Evolutionary conservation across 306 rosid genomes (phyloP).

Genomic region (Cucurbita moschata): DNA sequence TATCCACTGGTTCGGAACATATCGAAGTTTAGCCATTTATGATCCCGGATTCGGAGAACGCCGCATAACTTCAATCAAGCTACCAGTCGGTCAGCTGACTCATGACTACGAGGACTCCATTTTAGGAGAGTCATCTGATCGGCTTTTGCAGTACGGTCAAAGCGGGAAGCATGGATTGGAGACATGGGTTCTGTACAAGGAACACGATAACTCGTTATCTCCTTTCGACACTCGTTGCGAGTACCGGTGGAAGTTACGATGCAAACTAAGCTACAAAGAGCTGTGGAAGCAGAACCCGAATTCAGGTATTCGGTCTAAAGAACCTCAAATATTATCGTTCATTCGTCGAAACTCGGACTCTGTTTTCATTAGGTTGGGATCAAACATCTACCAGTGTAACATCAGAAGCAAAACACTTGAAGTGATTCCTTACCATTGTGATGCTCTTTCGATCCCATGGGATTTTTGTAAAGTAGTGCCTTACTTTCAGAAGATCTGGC

Average conservation of each 20-base stretch:
- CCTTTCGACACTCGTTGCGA: slow-evolving; percentile 7
- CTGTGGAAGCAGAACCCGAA: slow-evolving; percentile 49
- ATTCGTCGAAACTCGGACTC: slow-evolving; percentile 39
- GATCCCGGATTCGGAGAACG: slow-evolving; percentile 56
- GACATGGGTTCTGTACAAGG: slow-evolving; percentile 58
- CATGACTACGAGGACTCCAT: slow-evolving; percentile 47
- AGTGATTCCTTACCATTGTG: slow-evolving; percentile 32
- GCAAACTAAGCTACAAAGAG: slow-evolving; percentile 30
- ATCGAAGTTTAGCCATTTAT: slow-evolving; percentile 54
- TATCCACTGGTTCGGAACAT: slow-evolving; percentile 55
- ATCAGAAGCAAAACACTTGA: slow-evolving; percentile 29
- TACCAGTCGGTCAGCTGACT: slow-evolving; percentile 39
- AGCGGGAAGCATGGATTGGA: slow-evolving; percentile 52
- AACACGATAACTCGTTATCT: slow-evolving; percentile 15
- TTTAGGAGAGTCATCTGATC: slow-evolving; percentile 65
- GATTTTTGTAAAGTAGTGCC: slow-evolving; percentile 53
- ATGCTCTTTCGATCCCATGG: slow-evolving; percentile 45
- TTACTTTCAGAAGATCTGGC: slow-evolving; percentile 59
- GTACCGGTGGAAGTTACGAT: slow-evolving; percentile 34
- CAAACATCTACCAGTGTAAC: slow-evolving; percentile 35
- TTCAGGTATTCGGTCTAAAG: slow-evolving; percentile 29
- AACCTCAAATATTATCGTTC: slow-evolving; percentile 47
- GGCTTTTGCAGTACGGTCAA: slow-evolving; percentile 62
- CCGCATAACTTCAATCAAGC: slow-evolving; percentile 27
- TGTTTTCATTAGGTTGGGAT: slow-evolving; percentile 41